Evolutionary conservation across 257 asterid species (phyloP), one percentile per base, ranked within the genome.

Genomic region (Solanum bulbocastanum): DNA sequence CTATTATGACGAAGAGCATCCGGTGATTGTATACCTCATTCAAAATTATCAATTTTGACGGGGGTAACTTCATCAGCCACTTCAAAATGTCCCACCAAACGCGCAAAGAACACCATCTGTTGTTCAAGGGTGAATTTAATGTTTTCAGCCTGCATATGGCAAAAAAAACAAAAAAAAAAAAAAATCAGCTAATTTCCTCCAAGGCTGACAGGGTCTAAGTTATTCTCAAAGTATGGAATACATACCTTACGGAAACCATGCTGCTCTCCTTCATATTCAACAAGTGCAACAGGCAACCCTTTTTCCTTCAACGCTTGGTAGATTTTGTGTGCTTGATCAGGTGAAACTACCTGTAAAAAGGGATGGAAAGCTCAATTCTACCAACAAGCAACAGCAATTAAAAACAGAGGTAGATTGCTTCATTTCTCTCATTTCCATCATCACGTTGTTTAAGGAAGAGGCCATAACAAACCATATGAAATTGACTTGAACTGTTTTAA

Each of bases 241-340:
- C 72, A 35, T 90, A 95, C 99, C 98, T 91, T 94, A 87, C 99
- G 96, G 78, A 97, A 96, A 87, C 99, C 98, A 90, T 97, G 98
- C 52, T 95, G 98, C 87, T 97, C 99, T 58, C 98, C 98, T 93
- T 96, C 98, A 37, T 96, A 96, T 87, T 96, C 98, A 75, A 97
- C 92, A 9, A 97, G 96, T 65, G 95, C 98, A 83, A 97, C 98
- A 0, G 99, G 98, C 92, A 93, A 83, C 58, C 99, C 98, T 91
- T 94, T 97, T 10, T 88, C 93, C 93, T 94, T 97, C 93, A 96
- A 81, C 2, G 98, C 98, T 2, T 86, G 90, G 90, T 97, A 96
- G 84, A 97, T 97, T 91, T 95, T 96, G 76, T 96, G 96, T 25
- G 99, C 92, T 93, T 97, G 99, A 69, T 93, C 88, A 37, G 98